phyloP scores from a whole-genome alignment of 2,329 filamentous ascomycete genomes.

The Fusarium sp. region DNA sequence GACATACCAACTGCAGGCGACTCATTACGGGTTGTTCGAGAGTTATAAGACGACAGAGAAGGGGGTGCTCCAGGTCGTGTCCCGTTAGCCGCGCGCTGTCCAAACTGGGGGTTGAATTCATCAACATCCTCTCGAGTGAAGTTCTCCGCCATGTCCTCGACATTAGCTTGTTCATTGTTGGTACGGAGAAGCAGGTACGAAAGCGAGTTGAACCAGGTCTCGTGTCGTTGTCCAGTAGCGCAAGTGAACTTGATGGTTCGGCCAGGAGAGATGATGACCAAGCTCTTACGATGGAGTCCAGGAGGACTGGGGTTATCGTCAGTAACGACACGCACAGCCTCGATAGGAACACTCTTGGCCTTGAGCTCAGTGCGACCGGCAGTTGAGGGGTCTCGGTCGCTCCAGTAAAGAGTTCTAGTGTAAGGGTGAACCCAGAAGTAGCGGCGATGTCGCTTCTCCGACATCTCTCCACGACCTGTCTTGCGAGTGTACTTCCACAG shows the following conservation, averaged over 20 bases:
- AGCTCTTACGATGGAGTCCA: conserved; percentile 91
- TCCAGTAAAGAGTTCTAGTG: conserved; percentile 96
- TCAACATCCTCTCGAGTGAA: conserved; percentile 72
- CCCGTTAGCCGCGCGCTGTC: conserved; percentile 46
- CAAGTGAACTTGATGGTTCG: conserved; percentile 94
- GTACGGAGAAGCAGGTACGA: conserved; percentile 90
- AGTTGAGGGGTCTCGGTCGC: conserved; percentile 83
- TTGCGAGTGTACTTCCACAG: conserved; percentile 99
- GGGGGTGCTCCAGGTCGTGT: conserved; percentile 65
- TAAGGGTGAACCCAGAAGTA: conserved; percentile 99
- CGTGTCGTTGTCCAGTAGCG: conserved; percentile 90
- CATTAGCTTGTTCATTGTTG: conserved; percentile 69
- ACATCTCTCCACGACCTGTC: conserved; percentile 87
- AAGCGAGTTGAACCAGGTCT: conserved; percentile 98
- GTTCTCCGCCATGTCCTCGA: conserved; percentile 66
- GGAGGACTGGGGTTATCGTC: conserved; percentile 97
- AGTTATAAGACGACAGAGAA: conserved; percentile 85
- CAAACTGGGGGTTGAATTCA: conserved; percentile 82
- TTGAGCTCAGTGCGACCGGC: conserved; percentile 80
- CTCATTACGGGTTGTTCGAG: conserved; percentile 73
- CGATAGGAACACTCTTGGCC: conserved; percentile 92
- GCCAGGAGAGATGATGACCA: conserved; percentile 89
- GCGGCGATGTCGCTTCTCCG: conserved; percentile 86
- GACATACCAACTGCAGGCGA: conserved; percentile 65
- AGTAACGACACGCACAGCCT: conserved; percentile 88